phyloP scores from a whole-genome alignment of 2,329 filamentous ascomycete species.

The Balansia obtecta region DNA sequence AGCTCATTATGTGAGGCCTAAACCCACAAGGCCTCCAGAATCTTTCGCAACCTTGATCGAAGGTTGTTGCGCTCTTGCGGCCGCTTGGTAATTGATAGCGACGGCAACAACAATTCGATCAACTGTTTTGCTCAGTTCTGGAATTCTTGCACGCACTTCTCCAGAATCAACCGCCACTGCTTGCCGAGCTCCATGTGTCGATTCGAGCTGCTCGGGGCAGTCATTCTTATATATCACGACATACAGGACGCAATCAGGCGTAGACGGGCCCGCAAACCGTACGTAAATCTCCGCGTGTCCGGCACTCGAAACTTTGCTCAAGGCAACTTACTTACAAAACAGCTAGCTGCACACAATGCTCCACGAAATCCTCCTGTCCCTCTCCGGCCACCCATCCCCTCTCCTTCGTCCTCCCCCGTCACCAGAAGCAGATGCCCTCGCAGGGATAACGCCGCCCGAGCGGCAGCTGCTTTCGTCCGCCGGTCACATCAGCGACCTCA shows the following conservation, averaged over 20 bases:
- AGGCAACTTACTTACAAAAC: too few species aligned
- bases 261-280: conserved; percentile 19
- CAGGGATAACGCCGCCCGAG: conserved; percentile 62
- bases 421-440: conserved; percentile 31
- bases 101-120: background rate
- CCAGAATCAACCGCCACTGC: background rate
- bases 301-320: background rate
- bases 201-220: conserved; percentile 37
- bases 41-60: background rate
- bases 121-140: too few species aligned
- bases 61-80: background rate
- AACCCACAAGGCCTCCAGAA: background rate
- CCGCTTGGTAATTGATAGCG: background rate
- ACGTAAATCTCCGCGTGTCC: conserved; percentile 1
- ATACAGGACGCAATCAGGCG: conserved; percentile 27
- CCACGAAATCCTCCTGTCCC: conserved; percentile 93
- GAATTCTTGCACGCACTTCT: too few species aligned
- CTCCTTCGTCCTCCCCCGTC: conserved; percentile 50
- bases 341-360: conserved; percentile 50
- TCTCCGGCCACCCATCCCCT: conserved; percentile 86
- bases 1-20: background rate
- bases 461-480: conserved; percentile 67
- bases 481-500: conserved; percentile 64
- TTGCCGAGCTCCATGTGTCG: conserved; percentile 32
- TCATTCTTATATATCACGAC: conserved; percentile 34